Conservation (phyloP, 2,329 filamentous ascomycete genomes). For the Xylariales sp. region DNA sequence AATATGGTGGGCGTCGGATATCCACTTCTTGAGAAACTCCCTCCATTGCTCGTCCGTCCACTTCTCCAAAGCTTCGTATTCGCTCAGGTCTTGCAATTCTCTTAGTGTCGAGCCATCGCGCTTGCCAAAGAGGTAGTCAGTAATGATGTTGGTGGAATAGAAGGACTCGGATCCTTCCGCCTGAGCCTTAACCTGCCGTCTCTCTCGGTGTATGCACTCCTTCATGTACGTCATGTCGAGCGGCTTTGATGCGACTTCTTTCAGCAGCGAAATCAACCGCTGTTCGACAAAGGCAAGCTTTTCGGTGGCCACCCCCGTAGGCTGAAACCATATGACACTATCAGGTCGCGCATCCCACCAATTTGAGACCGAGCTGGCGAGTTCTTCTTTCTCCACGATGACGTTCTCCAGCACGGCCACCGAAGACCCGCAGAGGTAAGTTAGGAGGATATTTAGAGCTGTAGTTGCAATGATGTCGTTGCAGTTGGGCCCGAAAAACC, state of each 20-base stretch:
- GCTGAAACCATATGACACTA: slow-evolving; percentile 77
- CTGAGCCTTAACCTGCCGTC: slow-evolving; percentile 75
- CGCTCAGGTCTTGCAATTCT: slow-evolving; percentile 50
- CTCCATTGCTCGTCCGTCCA: slow-evolving; percentile 88
- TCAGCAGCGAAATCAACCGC: slow-evolving; percentile 77
- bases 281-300: slow-evolving; percentile 81
- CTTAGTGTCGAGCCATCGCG: slow-evolving; percentile 74
- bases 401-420: slow-evolving; percentile 88
- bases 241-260: slow-evolving; percentile 72
- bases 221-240: slow-evolving; percentile 87
- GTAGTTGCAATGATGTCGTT: slow-evolving; percentile 63
- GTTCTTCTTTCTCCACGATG: slow-evolving; percentile 87
- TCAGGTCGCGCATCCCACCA: slow-evolving; percentile 76
- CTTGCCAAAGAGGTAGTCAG: slow-evolving; percentile 85
- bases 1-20: slow-evolving; percentile 79
- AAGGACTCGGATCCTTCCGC: slow-evolving; percentile 78
- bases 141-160: slow-evolving; percentile 81
- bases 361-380: slow-evolving; percentile 80
- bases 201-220: slow-evolving; percentile 79
- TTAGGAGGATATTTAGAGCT: slow-evolving; percentile 74
- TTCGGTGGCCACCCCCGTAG: slow-evolving; percentile 81
- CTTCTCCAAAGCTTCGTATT: slow-evolving; percentile 64
- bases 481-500: slow-evolving; percentile 81
- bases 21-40: slow-evolving; percentile 74
- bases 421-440: slow-evolving; percentile 89